These are phyloP conservation scores for Polytolypa hystricis DNA, from an alignment of 2,329 filamentous ascomycete genomes.

Conservation along the genomic window DNA sequence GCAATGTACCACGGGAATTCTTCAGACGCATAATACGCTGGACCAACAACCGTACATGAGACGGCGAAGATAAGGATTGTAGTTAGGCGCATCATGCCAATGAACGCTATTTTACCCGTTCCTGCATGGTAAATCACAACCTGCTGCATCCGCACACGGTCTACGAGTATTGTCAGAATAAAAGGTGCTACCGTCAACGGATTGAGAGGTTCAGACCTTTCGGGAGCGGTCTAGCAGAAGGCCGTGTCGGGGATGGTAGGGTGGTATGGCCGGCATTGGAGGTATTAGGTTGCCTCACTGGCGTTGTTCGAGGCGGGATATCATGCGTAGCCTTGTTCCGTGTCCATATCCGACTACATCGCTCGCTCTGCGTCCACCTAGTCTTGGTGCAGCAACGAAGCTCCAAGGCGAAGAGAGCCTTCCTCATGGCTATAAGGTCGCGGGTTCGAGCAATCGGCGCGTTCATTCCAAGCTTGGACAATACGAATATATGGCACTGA, in stretches of 20 bases:
- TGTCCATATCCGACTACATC: constrained; percentile 1
- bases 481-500: no score
- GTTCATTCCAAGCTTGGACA: no score
- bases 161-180: no score
- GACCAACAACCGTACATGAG: constrained; percentile 54
- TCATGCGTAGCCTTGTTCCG: constrained; percentile 14
- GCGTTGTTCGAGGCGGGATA: constrained; percentile 11
- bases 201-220: constrained; percentile 8
- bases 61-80: constrained; percentile 59
- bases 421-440: neutral
- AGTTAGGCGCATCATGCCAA: constrained; percentile 60
- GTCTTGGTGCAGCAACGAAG: neutral
- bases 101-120: constrained; percentile 52
- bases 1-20: constrained; percentile 33
- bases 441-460: neutral
- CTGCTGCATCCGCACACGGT: constrained; percentile 27
- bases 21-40: constrained; percentile 39
- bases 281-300: neutral
- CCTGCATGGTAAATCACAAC: constrained; percentile 69
- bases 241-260: constrained; percentile 8
- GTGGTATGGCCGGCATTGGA: constrained; percentile 11
- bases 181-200: no score
- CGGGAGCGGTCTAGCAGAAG: constrained; percentile 11
- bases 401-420: neutral
- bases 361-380: neutral